These are phyloP conservation scores for Lyophyllum atratum DNA, from an alignment of 768 basidiomycete genomes.

Conservation along the genomic window DNA sequence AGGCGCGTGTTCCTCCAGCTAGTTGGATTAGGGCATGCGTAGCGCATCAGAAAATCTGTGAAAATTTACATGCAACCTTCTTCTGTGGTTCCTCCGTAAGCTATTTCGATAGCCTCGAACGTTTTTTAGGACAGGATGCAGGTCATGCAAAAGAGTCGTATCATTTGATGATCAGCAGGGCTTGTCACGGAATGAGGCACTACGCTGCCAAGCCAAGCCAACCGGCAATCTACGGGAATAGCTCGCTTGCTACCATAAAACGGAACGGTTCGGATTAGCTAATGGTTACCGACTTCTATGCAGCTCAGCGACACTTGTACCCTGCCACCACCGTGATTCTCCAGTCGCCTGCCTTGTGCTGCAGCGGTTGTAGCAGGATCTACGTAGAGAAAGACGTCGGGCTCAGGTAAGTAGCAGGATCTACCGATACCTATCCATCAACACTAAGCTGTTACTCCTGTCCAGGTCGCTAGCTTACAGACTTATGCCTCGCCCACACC, in stretches of 20 bases:
- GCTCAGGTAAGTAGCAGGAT: neutral
- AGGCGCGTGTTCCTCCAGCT: neutral
- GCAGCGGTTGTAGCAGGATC: neutral
- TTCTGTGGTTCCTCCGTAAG: neutral
- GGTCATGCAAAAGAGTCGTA: neutral
- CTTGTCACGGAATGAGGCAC: neutral
- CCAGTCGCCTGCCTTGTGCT: neutral
- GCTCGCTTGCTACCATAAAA: neutral
- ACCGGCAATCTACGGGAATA: neutral
- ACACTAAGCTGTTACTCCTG: neutral
- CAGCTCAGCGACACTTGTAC: neutral
- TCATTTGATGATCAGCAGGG: neutral
- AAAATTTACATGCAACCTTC: neutral
- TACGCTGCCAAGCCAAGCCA: neutral
- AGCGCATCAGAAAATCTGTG: neutral
- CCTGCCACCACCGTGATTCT: neutral
- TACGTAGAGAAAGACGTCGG: neutral
- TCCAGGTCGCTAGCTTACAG: neutral
- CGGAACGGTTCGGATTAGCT: neutral
- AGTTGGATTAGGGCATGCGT: neutral
- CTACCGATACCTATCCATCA: neutral
- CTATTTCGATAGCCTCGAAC: neutral
- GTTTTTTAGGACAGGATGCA: neutral
- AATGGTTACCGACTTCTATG: neutral
- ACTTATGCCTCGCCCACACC: conserved; percentile 7